Conservation (phyloP, 495 filamentous ascomycete species). For the Lophiotrema nucula region DNA sequence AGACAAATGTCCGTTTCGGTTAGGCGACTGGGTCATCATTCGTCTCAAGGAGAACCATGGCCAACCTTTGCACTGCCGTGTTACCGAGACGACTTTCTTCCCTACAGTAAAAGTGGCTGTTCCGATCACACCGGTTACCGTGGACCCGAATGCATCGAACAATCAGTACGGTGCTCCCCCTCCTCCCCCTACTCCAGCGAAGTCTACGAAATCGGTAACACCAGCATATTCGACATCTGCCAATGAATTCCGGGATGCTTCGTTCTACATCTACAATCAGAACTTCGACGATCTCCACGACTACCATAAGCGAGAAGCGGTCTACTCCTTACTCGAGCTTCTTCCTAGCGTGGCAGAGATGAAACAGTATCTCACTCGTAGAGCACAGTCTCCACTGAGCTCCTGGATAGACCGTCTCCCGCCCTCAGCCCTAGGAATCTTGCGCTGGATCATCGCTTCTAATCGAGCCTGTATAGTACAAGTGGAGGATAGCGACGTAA, state of each 20-base stretch:
- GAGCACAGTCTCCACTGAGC: slow-evolving; percentile 48
- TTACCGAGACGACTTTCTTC: slow-evolving; percentile 42
- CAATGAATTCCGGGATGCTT: slow-evolving; percentile 28
- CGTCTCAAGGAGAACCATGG: slow-evolving; percentile 13
- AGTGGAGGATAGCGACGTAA: slow-evolving; percentile 48
- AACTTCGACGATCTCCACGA: slow-evolving; percentile 56
- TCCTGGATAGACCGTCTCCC: slow-evolving; percentile 64
- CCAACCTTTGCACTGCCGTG: slow-evolving; percentile 44
- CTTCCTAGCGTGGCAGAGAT: slow-evolving; percentile 68
- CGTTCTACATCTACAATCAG: slow-evolving; percentile 50
- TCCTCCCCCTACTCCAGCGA: not conserved
- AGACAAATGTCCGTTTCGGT: slow-evolving; percentile 41
- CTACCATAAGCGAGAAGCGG: slow-evolving; percentile 50
- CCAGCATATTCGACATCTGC: slow-evolving; percentile 9
- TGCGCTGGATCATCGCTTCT: slow-evolving; percentile 89
- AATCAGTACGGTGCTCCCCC: not conserved
- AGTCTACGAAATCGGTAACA: slow-evolving; percentile 1
- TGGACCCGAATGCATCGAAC: not conserved
- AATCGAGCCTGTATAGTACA: slow-evolving; percentile 85
- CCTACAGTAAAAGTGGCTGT: slow-evolving; percentile 37
- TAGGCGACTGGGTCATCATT: slow-evolving; percentile 62
- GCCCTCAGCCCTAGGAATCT: slow-evolving; percentile 63
- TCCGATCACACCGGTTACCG: slow-evolving; percentile 8
- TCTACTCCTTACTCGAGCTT: slow-evolving; percentile 62
- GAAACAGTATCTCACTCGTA: slow-evolving; percentile 55